Evolutionary conservation across 768 basidiomycete species (phyloP).

Genomic region (Lenzites betulinus): DNA sequence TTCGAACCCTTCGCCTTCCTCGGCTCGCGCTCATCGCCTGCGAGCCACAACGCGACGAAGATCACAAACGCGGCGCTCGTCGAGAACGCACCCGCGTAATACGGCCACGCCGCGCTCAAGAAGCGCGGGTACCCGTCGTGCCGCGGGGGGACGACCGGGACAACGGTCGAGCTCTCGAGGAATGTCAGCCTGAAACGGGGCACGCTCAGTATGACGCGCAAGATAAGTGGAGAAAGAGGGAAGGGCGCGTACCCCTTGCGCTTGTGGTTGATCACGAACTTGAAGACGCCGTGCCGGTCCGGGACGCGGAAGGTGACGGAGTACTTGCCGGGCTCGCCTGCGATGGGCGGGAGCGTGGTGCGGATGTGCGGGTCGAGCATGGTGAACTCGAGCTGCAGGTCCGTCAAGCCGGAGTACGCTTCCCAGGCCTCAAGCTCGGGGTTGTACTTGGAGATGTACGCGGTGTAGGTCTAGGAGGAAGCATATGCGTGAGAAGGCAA

Average conservation of each 20-base stretch:
- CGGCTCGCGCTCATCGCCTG: constrained; percentile 72
- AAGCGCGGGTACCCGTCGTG: constrained; percentile 97
- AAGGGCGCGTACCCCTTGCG: constrained; percentile 72
- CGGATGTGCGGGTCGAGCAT: constrained; percentile 99
- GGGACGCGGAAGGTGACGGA: constrained; percentile 86
- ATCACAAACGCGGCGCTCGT: constrained; percentile 83
- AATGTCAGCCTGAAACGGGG: constrained; percentile 60
- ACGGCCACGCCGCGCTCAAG: constrained; percentile 94
- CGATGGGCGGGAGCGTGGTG: constrained; percentile 64
- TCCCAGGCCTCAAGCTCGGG: constrained; percentile 60
- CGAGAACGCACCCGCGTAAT: constrained; percentile 89
- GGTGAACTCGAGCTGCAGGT: constrained; percentile 94
- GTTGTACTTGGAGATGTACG: constrained; percentile 72
- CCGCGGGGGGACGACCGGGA: constrained; percentile 88
- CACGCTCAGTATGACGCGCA: neutral
- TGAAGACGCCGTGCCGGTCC: constrained; percentile 98
- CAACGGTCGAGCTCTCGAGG: constrained; percentile 70
- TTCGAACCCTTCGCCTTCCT: constrained; percentile 45
- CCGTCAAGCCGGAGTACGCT: constrained; percentile 69
- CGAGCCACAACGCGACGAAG: constrained; percentile 87
- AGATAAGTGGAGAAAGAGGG: neutral
- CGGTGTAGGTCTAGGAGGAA: constrained; percentile 61
- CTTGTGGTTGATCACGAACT: constrained; percentile 90
- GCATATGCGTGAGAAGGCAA: constrained; percentile 1
- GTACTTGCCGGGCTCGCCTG: constrained; percentile 65